Evolutionary conservation across 768 basidiomycete genomes (phyloP).

Genomic region (Dioszegia hungarica): DNA sequence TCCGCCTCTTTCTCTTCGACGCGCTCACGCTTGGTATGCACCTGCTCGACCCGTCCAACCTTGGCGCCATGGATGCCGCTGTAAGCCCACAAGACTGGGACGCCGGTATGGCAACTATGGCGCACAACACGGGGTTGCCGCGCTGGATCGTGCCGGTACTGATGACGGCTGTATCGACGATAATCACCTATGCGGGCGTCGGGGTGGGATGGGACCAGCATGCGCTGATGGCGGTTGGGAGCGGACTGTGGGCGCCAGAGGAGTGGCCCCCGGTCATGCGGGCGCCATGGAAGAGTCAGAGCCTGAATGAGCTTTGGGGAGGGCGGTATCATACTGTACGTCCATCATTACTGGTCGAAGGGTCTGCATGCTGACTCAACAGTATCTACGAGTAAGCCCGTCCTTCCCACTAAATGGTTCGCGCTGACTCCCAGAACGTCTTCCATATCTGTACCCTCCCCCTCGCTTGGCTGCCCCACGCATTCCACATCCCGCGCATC

Average conservation of each 20-base stretch:
- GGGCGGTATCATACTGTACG: conserved; percentile 10
- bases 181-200: background rate
- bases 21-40: background rate
- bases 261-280: conserved; percentile 11
- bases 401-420: background rate
- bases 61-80: background rate
- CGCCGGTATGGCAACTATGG: background rate
- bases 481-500: conserved; percentile 5
- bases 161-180: background rate
- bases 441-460: background rate
- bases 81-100: background rate
- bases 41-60: conserved; percentile 1
- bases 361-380: background rate
- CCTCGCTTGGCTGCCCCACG: background rate
- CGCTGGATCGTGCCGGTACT: background rate
- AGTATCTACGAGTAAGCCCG: conserved; percentile 1
- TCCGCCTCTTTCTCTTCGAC: conserved; percentile 9
- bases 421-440: background rate
- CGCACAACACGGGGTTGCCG: background rate
- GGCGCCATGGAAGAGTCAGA: conserved; percentile 4
- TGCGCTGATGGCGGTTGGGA: conserved; percentile 4
- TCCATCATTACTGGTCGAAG: background rate
- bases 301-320: conserved; percentile 14
- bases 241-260: conserved; percentile 7
- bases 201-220: background rate